phyloP scores from a whole-genome alignment of 2,329 filamentous ascomycete species.

The Onygena corvina region DNA sequence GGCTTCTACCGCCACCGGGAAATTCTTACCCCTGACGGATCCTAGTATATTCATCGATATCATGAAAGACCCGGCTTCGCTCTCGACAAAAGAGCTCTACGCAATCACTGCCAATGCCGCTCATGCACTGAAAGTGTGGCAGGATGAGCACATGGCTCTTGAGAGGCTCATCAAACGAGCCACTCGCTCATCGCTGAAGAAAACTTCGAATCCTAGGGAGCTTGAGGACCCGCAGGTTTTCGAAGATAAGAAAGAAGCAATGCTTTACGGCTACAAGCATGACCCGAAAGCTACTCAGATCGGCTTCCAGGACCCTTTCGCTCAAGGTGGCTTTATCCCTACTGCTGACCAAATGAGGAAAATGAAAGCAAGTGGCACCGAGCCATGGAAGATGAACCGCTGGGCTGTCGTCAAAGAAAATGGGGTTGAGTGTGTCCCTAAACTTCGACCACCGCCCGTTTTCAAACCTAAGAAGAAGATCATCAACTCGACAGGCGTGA shows the following conservation, averaged over 20 bases:
- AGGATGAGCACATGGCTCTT: conserved; percentile 46
- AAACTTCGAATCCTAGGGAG: conserved; percentile 40
- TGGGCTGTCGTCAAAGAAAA: conserved; percentile 30
- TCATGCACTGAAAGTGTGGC: conserved; percentile 42
- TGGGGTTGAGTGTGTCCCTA: conserved; percentile 29
- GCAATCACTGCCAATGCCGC: conserved; percentile 44
- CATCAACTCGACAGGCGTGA: background rate
- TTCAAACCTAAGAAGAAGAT: conserved; percentile 22
- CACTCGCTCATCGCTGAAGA: conserved; percentile 40
- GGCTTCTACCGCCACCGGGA: conserved; percentile 21
- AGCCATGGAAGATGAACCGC: conserved; percentile 33
- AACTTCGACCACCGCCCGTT: conserved; percentile 21
- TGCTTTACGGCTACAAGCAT: conserved; percentile 49
- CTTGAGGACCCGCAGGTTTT: conserved; percentile 40
- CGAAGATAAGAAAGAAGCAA: conserved; percentile 50
- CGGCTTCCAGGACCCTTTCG: conserved; percentile 46
- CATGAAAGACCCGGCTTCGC: conserved; percentile 28
- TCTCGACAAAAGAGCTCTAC: conserved; percentile 44
- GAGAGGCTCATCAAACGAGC: conserved; percentile 39
- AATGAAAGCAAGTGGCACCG: conserved; percentile 27
- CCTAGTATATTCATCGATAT: conserved; percentile 28
- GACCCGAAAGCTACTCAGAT: conserved; percentile 37
- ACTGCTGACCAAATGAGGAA: conserved; percentile 33
- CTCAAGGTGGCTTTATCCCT: conserved; percentile 39
- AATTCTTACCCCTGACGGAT: conserved; percentile 28